These are phyloP conservation scores for Zoysia japonica DNA, from an alignment of 176 grass and related monocot genomes.

Conservation along the genomic window DNA sequence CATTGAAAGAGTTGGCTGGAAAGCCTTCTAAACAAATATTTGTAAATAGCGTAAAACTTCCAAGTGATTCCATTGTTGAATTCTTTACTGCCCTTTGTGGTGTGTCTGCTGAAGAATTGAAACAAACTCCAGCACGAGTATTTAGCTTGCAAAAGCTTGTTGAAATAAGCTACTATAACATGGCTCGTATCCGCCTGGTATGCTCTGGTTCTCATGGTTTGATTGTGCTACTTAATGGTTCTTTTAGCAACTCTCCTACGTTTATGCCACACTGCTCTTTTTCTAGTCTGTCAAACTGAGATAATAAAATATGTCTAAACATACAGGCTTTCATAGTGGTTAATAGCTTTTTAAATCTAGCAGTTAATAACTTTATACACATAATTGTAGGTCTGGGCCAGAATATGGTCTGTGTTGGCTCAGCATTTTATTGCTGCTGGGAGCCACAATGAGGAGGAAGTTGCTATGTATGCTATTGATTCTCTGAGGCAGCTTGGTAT, in stretches of 20 bases:
- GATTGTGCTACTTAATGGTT: slow-evolving; percentile 24
- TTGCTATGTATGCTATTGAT: slow-evolving; percentile 98
- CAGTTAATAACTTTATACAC: slow-evolving; percentile 12
- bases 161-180: slow-evolving; percentile 99
- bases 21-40: slow-evolving; percentile 97
- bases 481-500: slow-evolving; percentile 98
- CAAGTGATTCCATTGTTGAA: slow-evolving; percentile 97
- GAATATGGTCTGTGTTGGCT: slow-evolving; percentile 96
- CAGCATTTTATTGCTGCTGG: slow-evolving; percentile 98
- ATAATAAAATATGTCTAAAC: slow-evolving; percentile 14
- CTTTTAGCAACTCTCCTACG: not conserved
- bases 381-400: slow-evolving; percentile 92
- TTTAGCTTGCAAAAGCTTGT: slow-evolving; percentile 99
- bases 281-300: not conserved
- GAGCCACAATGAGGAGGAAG: slow-evolving; percentile 90
- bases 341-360: slow-evolving; percentile 4
- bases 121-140: slow-evolving; percentile 88
- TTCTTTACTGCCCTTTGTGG: slow-evolving; percentile 89
- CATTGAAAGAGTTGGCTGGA: slow-evolving; percentile 84
- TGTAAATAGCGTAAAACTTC: slow-evolving; percentile 92
- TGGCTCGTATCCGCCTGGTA: slow-evolving; percentile 99
- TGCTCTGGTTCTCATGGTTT: slow-evolving; percentile 29
- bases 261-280: slow-evolving; percentile 7
- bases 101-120: slow-evolving; percentile 95
- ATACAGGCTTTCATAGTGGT: not conserved